Percentiles rank a stretch among this genome's conserved stretches.
These are phyloP conservation scores for Grigorovia jiainica DNA, from an alignment of 805 yeast genomes.

Conservation along the genomic window DNA sequence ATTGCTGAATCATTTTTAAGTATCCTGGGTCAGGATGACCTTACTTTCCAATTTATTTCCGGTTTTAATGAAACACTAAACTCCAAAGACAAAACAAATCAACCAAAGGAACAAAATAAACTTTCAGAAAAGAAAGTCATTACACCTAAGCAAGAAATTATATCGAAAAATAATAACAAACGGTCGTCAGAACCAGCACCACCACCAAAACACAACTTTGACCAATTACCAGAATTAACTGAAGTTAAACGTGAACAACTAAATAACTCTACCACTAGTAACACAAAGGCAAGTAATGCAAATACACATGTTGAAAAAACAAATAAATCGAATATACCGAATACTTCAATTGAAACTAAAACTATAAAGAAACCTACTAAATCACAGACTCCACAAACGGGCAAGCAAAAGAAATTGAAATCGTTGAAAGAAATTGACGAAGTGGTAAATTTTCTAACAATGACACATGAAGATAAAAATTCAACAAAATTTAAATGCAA, in stretches of 20 bases:
- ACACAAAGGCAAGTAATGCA: not conserved
- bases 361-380: not conserved
- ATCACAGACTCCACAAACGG: not conserved
- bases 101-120: no score
- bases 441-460: conserved; percentile 45
- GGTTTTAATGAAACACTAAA: conserved; percentile 19
- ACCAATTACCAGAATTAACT: no score
- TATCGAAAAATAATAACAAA: no score
- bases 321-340: not conserved
- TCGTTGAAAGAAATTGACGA: conserved; percentile 58
- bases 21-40: conserved; percentile 26
- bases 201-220: not conserved
- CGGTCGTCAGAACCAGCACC: not conserved
- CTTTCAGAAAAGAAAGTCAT: no score
- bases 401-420: conserved; percentile 38
- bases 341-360: not conserved
- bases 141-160: no score
- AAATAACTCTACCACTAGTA: no score
- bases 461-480: conserved; percentile 18
- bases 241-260: no score
- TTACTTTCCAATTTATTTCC: conserved; percentile 24
- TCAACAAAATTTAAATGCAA: conserved; percentile 40
- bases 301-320: not conserved
- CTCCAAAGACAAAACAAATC: not conserved
- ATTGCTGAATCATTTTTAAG: conserved; percentile 25